A percentile compares a stretch with the other conserved stretches of the same genome.
Evolutionary conservation across 345 rosid genomes (phyloP).

Genomic region (Angophora floribunda): DNA sequence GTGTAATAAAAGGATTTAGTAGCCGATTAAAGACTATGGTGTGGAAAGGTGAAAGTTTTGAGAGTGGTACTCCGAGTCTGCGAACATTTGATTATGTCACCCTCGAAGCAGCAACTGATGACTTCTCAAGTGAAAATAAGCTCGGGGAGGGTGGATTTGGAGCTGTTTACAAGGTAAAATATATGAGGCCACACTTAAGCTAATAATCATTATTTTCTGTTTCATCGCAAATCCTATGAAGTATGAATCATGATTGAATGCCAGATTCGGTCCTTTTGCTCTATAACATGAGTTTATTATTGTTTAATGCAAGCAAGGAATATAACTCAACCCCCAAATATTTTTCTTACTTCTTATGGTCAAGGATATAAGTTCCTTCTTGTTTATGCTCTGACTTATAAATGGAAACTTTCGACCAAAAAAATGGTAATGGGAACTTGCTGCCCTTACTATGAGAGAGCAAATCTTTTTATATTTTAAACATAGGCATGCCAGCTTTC

Average conservation of each 20-base stretch:
- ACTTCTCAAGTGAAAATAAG: constrained; percentile 21
- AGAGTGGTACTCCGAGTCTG: constrained; percentile 4
- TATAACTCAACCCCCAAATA: not conserved
- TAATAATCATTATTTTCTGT: not conserved
- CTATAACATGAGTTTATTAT: not conserved
- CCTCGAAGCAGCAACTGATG: constrained; percentile 21
- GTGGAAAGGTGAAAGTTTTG: not conserved
- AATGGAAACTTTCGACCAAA: not conserved
- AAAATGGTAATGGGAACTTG: not conserved
- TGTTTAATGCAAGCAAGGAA: not conserved
- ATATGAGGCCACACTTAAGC: not conserved
- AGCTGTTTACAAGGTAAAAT: constrained; percentile 26
- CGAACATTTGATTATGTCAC: constrained; percentile 9
- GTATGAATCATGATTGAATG: not conserved
- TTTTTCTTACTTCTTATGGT: not conserved
- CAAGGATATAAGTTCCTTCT: not conserved
- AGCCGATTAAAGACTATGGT: not conserved
- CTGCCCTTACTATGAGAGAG: not conserved
- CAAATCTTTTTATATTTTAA: not conserved
- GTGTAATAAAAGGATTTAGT: not conserved
- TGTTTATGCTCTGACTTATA: not conserved
- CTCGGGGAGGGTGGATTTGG: constrained; percentile 42
- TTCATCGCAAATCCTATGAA: not conserved
- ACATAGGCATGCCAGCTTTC: not conserved
- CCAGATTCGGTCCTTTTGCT: not conserved